Evolutionary conservation across 2,329 filamentous ascomycete species (phyloP).

Genomic region (Fusarium coffeatum): DNA sequence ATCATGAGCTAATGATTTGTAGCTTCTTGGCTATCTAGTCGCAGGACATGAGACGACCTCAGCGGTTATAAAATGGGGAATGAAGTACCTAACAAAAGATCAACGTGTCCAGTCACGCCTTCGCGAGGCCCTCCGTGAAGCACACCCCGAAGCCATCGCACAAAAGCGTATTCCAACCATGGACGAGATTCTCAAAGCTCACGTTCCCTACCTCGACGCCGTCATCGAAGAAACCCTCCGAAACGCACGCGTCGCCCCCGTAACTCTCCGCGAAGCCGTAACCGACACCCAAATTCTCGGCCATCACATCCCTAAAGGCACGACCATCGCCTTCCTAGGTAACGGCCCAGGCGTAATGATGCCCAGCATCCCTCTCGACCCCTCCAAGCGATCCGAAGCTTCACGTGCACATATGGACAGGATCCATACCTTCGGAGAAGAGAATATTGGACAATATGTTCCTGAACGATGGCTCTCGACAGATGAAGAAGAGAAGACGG

Average conservation of each 20-base stretch:
- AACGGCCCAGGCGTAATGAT: conserved; percentile 45
- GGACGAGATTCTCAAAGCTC: conserved; percentile 45
- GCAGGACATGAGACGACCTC: conserved; percentile 47
- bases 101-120: conserved; percentile 45
- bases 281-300: conserved; percentile 52
- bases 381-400: conserved; percentile 18
- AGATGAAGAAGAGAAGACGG: not conserved
- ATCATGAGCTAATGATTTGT: not conserved
- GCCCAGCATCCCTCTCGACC: conserved; percentile 35
- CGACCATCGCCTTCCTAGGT: conserved; percentile 44
- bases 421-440: not conserved
- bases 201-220: conserved; percentile 53
- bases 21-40: conserved; percentile 44
- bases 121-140: conserved; percentile 36
- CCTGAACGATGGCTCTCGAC: conserved; percentile 54
- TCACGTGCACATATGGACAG: not conserved
- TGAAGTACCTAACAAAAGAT: conserved; percentile 42
- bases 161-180: conserved; percentile 42
- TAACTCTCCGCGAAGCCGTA: conserved; percentile 46
- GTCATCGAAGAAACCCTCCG: conserved; percentile 54
- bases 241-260: conserved; percentile 39
- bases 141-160: conserved; percentile 28
- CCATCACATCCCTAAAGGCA: conserved; percentile 50
- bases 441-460: conserved; percentile 41
- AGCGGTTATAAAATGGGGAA: conserved; percentile 36